Evolutionary conservation across 805 yeast species (phyloP), one percentile per base, ranked within the genome.

Genomic region (Sugiyamaella lignohabitans): DNA sequence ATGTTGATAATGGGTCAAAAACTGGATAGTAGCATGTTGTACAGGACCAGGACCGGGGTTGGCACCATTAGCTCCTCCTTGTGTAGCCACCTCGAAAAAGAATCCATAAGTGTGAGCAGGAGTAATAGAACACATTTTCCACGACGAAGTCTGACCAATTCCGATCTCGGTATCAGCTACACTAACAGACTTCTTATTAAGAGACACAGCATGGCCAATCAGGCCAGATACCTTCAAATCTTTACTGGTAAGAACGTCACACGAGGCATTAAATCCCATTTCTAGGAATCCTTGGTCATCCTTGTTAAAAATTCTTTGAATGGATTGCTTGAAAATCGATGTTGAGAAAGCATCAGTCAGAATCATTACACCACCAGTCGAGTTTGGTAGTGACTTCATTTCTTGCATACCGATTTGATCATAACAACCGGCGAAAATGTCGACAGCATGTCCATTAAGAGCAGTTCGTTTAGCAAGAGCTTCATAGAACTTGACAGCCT

Each of bases 341-440:
- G 97, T 89, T 38, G 93, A 87, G 71, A 89, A 89, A 8, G 96
- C 87, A 71, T 89, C 98, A 2, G 95, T 76, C 57, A 89, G 79
- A 36, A 89, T 78, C 52, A 91, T 69, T 19, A 83, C 82, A 68
- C 98, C 98, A 54, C 97, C 97, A 11, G 96, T 88, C 56, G 77
- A 73, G 65, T 85, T 83, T 49, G 93, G 78, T 53, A 89, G 71
- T 45, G 83, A 74, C 66, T 87, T 83, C 97, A 89, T 88, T 70
- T 89, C 98, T 56, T 81, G 82, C 74, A 89, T 79, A 63, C 98
- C 98, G 52, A 88, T 83, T 73, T 89, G 98, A 69, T 89, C 98
- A 66, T 87, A 87, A 69, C 96, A 88, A 51, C 96, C 96, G 22
- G 95, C 95, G 67, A 86, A 87, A 42, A 89, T 79, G 66, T 88